These are phyloP conservation scores for Candida xiaguanensis DNA, from an alignment of 805 yeast species.

Conservation along the genomic window DNA sequence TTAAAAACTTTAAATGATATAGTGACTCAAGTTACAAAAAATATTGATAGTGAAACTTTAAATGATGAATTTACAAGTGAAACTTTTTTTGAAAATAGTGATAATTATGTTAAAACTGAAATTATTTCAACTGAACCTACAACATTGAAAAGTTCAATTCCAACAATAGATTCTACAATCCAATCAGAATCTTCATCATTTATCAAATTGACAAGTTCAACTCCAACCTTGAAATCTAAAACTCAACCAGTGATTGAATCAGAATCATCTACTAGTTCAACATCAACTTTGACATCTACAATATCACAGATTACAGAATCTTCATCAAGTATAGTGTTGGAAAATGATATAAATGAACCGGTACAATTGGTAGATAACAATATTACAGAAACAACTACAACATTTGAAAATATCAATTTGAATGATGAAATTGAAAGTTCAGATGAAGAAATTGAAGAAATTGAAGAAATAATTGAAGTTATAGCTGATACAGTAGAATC, in stretches of 20 bases:
- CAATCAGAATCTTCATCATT: no score
- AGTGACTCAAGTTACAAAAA: conserved; percentile 16
- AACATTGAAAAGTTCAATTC: background rate
- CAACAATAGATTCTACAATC: background rate
- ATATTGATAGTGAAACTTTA: conserved; percentile 14
- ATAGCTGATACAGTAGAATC: background rate
- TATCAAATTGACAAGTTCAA: no score
- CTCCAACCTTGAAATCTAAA: no score
- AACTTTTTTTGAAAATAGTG: conserved; percentile 11
- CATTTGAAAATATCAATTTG: background rate
- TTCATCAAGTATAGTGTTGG: no score
- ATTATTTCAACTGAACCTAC: background rate
- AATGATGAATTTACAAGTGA: conserved; percentile 13
- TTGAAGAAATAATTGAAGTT: conserved; percentile 2
- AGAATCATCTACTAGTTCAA: background rate
- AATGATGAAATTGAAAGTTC: background rate
- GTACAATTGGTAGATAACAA: conserved; percentile 10
- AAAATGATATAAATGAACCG: conserved; percentile 10
- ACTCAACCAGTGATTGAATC: no score
- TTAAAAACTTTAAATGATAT: conserved; percentile 13
- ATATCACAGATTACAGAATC: no score
- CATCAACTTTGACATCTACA: background rate
- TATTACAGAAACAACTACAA: conserved; percentile 3
- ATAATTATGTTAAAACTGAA: background rate
- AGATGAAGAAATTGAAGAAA: conserved; percentile 10